These are phyloP conservation scores for Acidomyces sp. DNA, from an alignment of 495 filamentous ascomycete species.

Conservation along the genomic window DNA sequence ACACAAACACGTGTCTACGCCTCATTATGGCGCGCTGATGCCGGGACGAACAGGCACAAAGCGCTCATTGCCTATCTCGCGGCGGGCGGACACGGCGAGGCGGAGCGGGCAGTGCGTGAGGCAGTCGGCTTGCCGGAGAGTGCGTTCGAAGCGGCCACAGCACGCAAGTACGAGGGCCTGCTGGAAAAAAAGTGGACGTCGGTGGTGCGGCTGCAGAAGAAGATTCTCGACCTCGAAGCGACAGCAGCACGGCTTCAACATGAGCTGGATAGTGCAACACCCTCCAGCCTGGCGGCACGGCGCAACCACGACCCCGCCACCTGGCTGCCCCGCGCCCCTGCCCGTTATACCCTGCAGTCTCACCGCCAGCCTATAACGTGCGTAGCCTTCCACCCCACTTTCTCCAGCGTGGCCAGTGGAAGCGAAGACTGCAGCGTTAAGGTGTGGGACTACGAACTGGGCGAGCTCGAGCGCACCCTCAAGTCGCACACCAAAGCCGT, in stretches of 20 bases:
- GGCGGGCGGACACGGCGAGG: slow-evolving; percentile 53
- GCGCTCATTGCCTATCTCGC: slow-evolving; percentile 78
- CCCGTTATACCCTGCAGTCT: slow-evolving; percentile 71
- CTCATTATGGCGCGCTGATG: slow-evolving; percentile 18
- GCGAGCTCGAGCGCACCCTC: slow-evolving; percentile 79
- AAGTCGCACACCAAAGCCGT: slow-evolving; percentile 88
- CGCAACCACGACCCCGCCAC: slow-evolving; percentile 71
- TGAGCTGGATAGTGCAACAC: slow-evolving; percentile 76
- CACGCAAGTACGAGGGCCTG: slow-evolving; percentile 79
- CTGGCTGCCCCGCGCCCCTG: slow-evolving; percentile 74
- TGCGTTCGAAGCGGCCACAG: slow-evolving; percentile 58
- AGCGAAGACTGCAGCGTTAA: slow-evolving; percentile 84
- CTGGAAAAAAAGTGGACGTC: slow-evolving; percentile 96
- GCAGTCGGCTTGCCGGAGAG: slow-evolving; percentile 50
- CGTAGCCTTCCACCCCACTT: slow-evolving; percentile 89
- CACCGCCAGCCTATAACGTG: slow-evolving; percentile 73
- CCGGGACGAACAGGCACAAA: slow-evolving; percentile 57
- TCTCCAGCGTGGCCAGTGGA: slow-evolving; percentile 80
- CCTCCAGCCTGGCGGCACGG: slow-evolving; percentile 55
- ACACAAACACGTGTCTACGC: no score
- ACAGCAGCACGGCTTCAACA: slow-evolving; percentile 55
- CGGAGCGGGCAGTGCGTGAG: slow-evolving; percentile 51
- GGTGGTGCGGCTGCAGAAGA: slow-evolving; percentile 80
- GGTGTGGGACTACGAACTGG: slow-evolving; percentile 97
- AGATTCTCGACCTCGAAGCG: slow-evolving; percentile 92